Conservation (phyloP, 345 rosid genomes). For the Gossypium australe region DNA sequence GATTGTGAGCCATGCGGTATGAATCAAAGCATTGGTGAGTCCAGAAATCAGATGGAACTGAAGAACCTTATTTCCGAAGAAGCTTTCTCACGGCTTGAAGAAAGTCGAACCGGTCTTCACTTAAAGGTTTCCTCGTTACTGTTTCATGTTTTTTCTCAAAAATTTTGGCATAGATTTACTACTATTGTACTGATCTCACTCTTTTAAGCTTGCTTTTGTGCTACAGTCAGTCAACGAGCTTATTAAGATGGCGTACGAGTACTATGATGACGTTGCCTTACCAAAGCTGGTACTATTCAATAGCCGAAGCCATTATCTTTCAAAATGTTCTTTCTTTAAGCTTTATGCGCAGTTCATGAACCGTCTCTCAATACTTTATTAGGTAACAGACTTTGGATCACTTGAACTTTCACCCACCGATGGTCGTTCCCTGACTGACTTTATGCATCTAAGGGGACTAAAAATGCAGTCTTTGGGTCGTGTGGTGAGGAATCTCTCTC, state of each 20-base stretch:
- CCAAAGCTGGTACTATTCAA: slow-evolving; percentile 51
- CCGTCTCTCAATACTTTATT: slow-evolving; percentile 13
- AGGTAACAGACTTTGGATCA: slow-evolving; percentile 65
- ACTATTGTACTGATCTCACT: slow-evolving; percentile 9
- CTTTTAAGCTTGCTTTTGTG: slow-evolving; percentile 8
- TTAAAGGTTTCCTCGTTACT: slow-evolving; percentile 36
- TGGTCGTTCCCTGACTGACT: slow-evolving; percentile 63
- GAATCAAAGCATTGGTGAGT: slow-evolving; percentile 17
- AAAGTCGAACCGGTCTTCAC: slow-evolving; percentile 54
- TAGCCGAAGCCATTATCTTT: not conserved
- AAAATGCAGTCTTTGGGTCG: slow-evolving; percentile 57
- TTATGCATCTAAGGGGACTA: slow-evolving; percentile 70
- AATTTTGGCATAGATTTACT: slow-evolving; percentile 1
- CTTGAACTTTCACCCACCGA: slow-evolving; percentile 68
- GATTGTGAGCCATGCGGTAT: slow-evolving; percentile 15
- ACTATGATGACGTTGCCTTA: slow-evolving; percentile 59
- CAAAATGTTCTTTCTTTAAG: not conserved
- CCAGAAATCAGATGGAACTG: slow-evolving; percentile 29
- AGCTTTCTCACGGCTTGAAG: slow-evolving; percentile 44
- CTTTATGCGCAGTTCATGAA: slow-evolving; percentile 8
- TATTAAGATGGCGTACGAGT: slow-evolving; percentile 40
- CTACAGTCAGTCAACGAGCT: slow-evolving; percentile 54
- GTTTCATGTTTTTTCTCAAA: not conserved
- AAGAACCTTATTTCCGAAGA: slow-evolving; percentile 47
- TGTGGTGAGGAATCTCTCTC: slow-evolving; percentile 41